A percentile compares a stretch with the other conserved stretches of the same genome.
These are phyloP conservation scores for Tricharina praecox DNA, from an alignment of 495 filamentous ascomycete species.

Conservation along the genomic window DNA sequence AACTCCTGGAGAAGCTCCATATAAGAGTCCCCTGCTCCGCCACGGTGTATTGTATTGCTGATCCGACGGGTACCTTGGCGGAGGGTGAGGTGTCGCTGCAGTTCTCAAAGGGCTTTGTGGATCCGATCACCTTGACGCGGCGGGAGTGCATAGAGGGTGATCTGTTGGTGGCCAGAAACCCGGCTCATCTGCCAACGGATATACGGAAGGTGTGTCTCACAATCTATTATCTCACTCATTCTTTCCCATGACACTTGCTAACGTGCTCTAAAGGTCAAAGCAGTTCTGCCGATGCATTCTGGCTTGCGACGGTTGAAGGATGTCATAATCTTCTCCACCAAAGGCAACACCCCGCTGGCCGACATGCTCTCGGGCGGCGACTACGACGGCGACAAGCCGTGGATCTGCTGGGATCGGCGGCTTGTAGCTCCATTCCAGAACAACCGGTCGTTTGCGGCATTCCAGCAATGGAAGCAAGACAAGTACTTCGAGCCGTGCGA, in stretches of 20 bases:
- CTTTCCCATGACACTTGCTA: too few relatives aligned
- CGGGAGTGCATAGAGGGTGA: conserved; percentile 33
- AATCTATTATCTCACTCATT: too few relatives aligned
- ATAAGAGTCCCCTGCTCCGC: conserved; percentile 61
- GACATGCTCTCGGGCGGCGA: conserved; percentile 80
- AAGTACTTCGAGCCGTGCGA: conserved; percentile 32
- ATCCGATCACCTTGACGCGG: conserved; percentile 39
- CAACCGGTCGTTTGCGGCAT: conserved; percentile 35
- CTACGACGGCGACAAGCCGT: conserved; percentile 78
- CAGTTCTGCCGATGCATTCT: conserved; percentile 28
- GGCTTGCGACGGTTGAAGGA: conserved; percentile 65
- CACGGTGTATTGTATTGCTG: conserved; percentile 63
- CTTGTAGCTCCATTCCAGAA: conserved; percentile 65
- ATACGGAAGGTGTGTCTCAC: conserved; percentile 57
- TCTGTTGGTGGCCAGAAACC: conserved; percentile 69
- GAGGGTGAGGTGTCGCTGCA: conserved; percentile 63
- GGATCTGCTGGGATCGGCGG: conserved; percentile 74
- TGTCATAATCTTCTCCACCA: conserved; percentile 67
- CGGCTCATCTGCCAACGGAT: conserved; percentile 65
- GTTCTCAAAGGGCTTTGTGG: conserved; percentile 51
- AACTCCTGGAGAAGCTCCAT: conserved; percentile 44
- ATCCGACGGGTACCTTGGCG: conserved; percentile 52
- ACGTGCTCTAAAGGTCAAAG: conserved; percentile 32
- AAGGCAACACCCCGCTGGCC: conserved; percentile 53
- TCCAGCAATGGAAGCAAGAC: conserved; percentile 35